phyloP scores from a whole-genome alignment of 202 grass and related monocot species.

The Setaria viridis region DNA sequence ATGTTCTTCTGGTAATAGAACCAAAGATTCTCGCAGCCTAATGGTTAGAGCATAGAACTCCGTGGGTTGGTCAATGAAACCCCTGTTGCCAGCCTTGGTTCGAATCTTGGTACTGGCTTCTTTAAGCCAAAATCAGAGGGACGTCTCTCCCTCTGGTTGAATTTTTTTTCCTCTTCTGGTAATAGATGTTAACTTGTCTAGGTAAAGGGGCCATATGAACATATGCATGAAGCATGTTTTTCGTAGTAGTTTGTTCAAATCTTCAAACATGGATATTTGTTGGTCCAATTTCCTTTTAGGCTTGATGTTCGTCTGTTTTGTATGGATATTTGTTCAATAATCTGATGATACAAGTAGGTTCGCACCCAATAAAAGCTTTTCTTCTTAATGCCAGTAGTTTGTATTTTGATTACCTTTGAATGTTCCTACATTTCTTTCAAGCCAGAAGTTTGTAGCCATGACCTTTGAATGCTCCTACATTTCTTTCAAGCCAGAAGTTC shows the following conservation, averaged over 20 bases:
- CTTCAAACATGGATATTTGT: constrained; percentile 19
- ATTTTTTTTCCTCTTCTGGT: too few species aligned
- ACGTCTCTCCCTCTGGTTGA: too few species aligned
- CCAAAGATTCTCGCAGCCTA: too few species aligned
- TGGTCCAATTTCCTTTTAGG: constrained; percentile 3
- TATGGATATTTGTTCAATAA: neutral
- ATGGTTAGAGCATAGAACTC: too few species aligned
- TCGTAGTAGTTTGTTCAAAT: constrained; percentile 6
- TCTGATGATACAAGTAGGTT: neutral
- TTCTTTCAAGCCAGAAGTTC: constrained; percentile 19
- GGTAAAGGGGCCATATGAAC: neutral
- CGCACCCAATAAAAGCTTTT: neutral
- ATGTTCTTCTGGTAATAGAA: neutral
- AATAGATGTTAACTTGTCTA: constrained; percentile 11
- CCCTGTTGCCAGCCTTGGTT: too few species aligned
- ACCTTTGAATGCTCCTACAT: neutral
- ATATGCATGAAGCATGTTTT: neutral
- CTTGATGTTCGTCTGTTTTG: neutral
- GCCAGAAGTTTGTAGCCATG: neutral
- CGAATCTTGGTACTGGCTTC: too few species aligned
- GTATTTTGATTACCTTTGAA: neutral
- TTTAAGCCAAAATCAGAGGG: too few species aligned
- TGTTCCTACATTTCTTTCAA: constrained; percentile 3
- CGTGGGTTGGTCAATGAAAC: too few species aligned
- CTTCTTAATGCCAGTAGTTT: neutral